Evolutionary conservation across 208 protist genomes (phyloP).

Genomic region (Crithidia acanthocephali): DNA sequence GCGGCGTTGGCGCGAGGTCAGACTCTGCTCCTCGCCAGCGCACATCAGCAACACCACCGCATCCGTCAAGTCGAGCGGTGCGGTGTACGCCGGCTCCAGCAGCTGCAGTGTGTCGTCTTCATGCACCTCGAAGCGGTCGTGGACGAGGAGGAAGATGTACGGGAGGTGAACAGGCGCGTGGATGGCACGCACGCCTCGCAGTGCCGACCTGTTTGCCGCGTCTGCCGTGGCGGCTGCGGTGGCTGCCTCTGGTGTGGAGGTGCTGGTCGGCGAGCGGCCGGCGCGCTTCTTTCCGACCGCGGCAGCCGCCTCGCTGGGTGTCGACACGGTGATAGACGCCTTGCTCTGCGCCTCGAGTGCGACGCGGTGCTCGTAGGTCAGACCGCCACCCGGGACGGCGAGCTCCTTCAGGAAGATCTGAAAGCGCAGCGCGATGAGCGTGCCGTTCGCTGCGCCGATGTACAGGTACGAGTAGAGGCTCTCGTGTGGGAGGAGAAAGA

Average conservation of each 20-base stretch:
- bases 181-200: slow-evolving; percentile 15
- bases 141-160: slow-evolving; percentile 16
- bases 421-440: slow-evolving; percentile 36
- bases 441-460: slow-evolving; percentile 34
- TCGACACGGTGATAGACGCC: not conserved
- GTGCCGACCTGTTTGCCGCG: not conserved
- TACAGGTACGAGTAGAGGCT: slow-evolving; percentile 36
- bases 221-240: not conserved
- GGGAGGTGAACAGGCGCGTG: slow-evolving; percentile 8
- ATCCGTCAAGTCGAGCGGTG: not conserved
- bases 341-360: slow-evolving; percentile 32
- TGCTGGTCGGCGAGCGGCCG: not conserved
- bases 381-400: not conserved
- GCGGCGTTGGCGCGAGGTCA: slow-evolving; percentile 1
- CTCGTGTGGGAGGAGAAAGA: slow-evolving; percentile 32
- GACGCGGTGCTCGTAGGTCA: slow-evolving; percentile 23
- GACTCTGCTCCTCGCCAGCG: slow-evolving; percentile 15
- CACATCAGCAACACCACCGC: slow-evolving; percentile 17
- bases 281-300: not conserved
- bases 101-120: slow-evolving; percentile 27
- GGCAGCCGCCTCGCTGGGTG: not conserved
- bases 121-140: slow-evolving; percentile 16
- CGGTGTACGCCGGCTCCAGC: slow-evolving; percentile 8
- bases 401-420: slow-evolving; percentile 16
- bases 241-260: too few species aligned